Evolutionary conservation across 1,139 yeast genomes (phyloP).

Genomic region (Kluyveromyces sp.): DNA sequence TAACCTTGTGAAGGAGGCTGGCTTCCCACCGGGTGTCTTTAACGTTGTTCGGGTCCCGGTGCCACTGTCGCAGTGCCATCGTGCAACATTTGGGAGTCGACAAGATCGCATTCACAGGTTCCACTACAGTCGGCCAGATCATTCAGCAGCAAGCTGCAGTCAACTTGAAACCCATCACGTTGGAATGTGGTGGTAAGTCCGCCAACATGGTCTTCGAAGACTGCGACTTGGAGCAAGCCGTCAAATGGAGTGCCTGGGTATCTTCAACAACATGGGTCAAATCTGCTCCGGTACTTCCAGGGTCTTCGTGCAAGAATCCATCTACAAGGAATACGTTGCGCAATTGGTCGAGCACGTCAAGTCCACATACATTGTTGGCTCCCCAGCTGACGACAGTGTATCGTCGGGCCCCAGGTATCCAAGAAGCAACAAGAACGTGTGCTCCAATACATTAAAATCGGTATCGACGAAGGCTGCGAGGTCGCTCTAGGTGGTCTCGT

Average conservation of each 20-base stretch:
- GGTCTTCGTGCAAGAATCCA: conserved; percentile 59
- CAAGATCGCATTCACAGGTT: conserved; percentile 63
- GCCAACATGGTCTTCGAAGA: conserved; percentile 65
- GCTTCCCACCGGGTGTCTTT: conserved; percentile 67
- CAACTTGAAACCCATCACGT: conserved; percentile 62
- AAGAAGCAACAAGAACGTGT: conserved; percentile 62
- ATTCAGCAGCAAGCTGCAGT: conserved; percentile 56
- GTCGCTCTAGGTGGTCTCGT: conserved; percentile 53
- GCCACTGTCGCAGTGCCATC: conserved; percentile 47
- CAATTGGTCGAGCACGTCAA: conserved; percentile 34
- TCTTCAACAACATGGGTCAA: conserved; percentile 81
- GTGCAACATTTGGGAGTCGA: conserved; percentile 49
- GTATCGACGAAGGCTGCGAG: conserved; percentile 63
- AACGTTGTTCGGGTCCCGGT: conserved; percentile 55
- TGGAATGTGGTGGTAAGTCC: conserved; percentile 92
- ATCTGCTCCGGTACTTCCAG: conserved; percentile 88
- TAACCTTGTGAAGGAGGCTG: conserved; percentile 49
- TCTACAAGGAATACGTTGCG: conserved; percentile 60
- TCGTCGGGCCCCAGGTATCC: conserved; percentile 77
- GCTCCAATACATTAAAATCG: conserved; percentile 13
- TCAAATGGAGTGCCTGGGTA: conserved; percentile 76
- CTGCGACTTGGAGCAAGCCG: conserved; percentile 73
- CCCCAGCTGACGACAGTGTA: conserved; percentile 46
- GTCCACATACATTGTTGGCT: conserved; percentile 48
- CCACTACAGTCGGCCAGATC: conserved; percentile 51